Evolutionary conservation across 2,329 filamentous ascomycete species (phyloP).

Genomic region (Fusarium floridanum): DNA sequence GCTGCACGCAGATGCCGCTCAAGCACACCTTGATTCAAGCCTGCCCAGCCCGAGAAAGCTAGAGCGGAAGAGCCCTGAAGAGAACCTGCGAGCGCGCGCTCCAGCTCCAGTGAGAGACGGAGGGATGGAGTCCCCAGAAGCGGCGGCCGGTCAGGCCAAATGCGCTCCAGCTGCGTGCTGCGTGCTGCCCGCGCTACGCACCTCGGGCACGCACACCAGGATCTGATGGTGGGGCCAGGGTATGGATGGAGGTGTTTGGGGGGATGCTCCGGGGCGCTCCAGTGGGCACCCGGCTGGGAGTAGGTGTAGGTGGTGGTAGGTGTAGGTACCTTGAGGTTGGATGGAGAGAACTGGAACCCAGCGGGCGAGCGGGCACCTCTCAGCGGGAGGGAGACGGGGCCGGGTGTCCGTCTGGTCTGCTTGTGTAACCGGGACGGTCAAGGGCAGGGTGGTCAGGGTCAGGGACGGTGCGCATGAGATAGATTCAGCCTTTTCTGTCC

Average conservation of each 20-base stretch:
- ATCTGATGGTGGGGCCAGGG: conserved; percentile 33
- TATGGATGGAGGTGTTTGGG: conserved; percentile 14
- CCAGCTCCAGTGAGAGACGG: conserved; percentile 5
- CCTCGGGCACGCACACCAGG: conserved; percentile 22
- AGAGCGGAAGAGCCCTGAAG: conserved; percentile 34
- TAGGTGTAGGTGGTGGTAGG: neutral
- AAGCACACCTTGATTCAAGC: conserved; percentile 22
- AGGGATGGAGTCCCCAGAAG: conserved; percentile 28
- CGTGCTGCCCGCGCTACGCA: neutral
- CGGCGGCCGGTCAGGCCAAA: conserved; percentile 26
- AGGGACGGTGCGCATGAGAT: neutral
- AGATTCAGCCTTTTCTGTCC: conserved; percentile 4
- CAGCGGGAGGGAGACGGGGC: conserved; percentile 11
- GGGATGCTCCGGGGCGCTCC: conserved; percentile 29
- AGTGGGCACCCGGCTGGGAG: conserved; percentile 25
- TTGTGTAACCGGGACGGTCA: conserved; percentile 5
- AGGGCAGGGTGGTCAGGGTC: neutral
- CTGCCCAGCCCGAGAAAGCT: neutral
- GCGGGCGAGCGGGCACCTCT: conserved; percentile 25
- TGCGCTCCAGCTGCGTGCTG: conserved; percentile 7
- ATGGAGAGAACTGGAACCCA: conserved; percentile 3
- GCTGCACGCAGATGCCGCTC: conserved; percentile 40
- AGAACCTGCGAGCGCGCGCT: conserved; percentile 18
- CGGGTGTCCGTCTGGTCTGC: conserved; percentile 1
- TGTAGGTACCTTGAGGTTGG: neutral